Evolutionary conservation across 257 asterid genomes (phyloP).

Genomic region (Jasminum sambac): DNA sequence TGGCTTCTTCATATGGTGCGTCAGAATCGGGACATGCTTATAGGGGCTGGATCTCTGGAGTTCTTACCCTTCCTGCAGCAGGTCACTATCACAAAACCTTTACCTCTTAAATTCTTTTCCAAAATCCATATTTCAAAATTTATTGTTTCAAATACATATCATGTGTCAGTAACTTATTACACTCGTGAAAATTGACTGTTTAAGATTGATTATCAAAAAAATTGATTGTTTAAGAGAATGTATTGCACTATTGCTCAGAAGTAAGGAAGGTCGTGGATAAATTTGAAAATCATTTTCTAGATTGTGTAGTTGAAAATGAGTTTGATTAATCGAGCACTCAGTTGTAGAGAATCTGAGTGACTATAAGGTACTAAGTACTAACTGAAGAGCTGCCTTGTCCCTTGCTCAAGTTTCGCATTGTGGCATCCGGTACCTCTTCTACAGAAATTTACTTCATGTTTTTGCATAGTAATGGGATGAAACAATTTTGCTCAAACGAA

Average conservation of each 20-base stretch:
- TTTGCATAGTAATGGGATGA: constrained; percentile 25
- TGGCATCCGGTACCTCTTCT: constrained; percentile 30
- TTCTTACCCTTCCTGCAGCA: constrained; percentile 85
- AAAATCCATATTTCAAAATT: no score
- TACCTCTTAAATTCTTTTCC: background rate
- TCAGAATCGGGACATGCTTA: constrained; percentile 61
- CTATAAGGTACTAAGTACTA: constrained; percentile 1
- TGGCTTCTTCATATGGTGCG: constrained; percentile 62
- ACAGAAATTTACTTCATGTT: constrained; percentile 17
- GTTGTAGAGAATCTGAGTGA: constrained; percentile 1
- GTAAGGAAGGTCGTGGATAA: no score
- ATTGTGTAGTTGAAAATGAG: no score
- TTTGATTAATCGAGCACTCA: no score
- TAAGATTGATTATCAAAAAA: no score
- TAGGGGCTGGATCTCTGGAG: constrained; percentile 69
- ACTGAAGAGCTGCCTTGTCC: constrained; percentile 31
- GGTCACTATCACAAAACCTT: constrained; percentile 40
- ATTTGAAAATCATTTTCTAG: no score
- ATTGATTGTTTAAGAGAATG: no score
- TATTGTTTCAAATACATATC: no score
- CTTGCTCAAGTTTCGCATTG: constrained; percentile 26
- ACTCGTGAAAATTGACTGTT: no score
- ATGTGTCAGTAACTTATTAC: no score
- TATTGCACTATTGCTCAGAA: no score
- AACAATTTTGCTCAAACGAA: constrained; percentile 16